Conservation (phyloP, 2,329 filamentous ascomycete genomes). For the Monosporascus sp. region DNA sequence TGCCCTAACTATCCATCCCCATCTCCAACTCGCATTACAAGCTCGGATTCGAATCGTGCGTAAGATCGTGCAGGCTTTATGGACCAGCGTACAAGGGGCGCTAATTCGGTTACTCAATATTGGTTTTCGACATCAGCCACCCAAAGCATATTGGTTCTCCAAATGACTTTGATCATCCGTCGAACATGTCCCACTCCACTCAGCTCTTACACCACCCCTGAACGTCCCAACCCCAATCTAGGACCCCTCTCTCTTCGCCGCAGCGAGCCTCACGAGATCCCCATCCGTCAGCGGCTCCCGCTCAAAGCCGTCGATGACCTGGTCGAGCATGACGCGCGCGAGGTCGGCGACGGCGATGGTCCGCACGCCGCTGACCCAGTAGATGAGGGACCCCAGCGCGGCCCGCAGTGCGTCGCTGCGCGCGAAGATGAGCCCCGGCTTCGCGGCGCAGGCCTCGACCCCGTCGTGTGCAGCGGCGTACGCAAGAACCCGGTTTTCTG, state of each 20-base stretch:
- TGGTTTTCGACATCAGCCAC: too few species aligned
- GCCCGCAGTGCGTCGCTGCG: slow-evolving; percentile 17
- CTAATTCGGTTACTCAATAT: too few species aligned
- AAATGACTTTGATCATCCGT: too few species aligned
- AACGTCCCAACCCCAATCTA: too few species aligned
- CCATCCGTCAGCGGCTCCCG: slow-evolving; percentile 38
- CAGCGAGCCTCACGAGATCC: slow-evolving; percentile 28
- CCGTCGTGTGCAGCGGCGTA: slow-evolving; percentile 33
- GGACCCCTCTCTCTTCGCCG: background rate
- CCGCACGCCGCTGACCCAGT: slow-evolving; percentile 23
- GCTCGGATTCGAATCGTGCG: too few species aligned
- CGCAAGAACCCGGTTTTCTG: slow-evolving; percentile 37
- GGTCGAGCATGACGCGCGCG: slow-evolving; percentile 37
- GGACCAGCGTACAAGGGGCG: too few species aligned
- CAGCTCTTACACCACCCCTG: too few species aligned
- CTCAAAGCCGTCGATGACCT: slow-evolving; percentile 38
- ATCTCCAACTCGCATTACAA: too few species aligned
- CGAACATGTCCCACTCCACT: too few species aligned
- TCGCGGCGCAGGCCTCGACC: slow-evolving; percentile 34
- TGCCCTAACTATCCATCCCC: too few species aligned
- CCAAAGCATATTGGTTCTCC: too few species aligned
- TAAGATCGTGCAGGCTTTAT: too few species aligned
- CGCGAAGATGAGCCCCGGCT: slow-evolving; percentile 36
- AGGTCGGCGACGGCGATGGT: slow-evolving; percentile 31
- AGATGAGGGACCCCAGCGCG: slow-evolving; percentile 13